phyloP scores from a whole-genome alignment of 495 filamentous ascomycete genomes.

The Penicillium paxilli region DNA sequence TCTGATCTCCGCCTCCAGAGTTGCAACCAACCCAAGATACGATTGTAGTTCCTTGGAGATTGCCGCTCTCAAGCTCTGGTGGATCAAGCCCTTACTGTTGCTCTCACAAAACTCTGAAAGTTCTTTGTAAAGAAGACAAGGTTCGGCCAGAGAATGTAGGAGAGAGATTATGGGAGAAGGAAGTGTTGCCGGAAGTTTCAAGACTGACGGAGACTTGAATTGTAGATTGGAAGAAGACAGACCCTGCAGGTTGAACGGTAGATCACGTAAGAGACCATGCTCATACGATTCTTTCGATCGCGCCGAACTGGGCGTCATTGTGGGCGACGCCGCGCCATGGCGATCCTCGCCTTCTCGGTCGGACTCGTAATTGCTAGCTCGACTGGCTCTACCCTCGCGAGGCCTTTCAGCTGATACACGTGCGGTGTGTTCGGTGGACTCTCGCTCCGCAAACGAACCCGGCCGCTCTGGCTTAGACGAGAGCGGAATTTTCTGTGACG shows the following conservation, averaged over 20 bases:
- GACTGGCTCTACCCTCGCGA: conserved; percentile 12
- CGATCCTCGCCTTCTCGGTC: conserved; percentile 20
- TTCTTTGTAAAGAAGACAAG: conserved; percentile 82
- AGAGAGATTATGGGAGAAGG: conserved; percentile 85
- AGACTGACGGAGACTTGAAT: conserved; percentile 62
- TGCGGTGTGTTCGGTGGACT: conserved; percentile 13
- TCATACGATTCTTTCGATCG: conserved; percentile 62
- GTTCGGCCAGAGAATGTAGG: conserved; percentile 87
- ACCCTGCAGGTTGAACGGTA: conserved; percentile 94
- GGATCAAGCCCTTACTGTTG: conserved; percentile 70
- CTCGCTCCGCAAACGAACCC: conserved; percentile 25
- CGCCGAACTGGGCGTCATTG: conserved; percentile 3
- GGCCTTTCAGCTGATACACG: conserved; percentile 11
- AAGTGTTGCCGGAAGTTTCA: conserved; percentile 74
- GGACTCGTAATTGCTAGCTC: conserved; percentile 19
- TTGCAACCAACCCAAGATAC: conserved; percentile 90
- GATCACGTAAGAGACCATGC: conserved; percentile 76
- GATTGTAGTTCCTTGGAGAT: conserved; percentile 82
- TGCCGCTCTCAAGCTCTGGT: conserved; percentile 89
- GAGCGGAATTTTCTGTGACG: conserved; percentile 34
- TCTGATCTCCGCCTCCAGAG: conserved; percentile 90
- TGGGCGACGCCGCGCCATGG: conserved; percentile 15
- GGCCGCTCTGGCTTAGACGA: conserved; percentile 24
- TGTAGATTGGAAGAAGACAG: conserved; percentile 81
- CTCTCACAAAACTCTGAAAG: conserved; percentile 79